Evolutionary conservation across 495 filamentous ascomycete species (phyloP).

Genomic region (Friedmanniomyces simplex): DNA sequence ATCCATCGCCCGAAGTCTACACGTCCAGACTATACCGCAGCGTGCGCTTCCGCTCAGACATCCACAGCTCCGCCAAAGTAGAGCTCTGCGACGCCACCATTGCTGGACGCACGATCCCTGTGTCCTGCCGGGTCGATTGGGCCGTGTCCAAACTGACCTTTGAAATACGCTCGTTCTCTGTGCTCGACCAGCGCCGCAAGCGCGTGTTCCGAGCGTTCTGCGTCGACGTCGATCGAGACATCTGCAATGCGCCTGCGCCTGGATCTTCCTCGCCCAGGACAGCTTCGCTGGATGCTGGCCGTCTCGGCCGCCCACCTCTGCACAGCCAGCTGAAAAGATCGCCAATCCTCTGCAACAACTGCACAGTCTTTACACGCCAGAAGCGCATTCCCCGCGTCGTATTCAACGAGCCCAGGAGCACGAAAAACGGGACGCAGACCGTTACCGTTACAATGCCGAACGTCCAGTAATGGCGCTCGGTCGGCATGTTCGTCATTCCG

Average conservation of each 20-base stretch:
- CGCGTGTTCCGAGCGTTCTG: slow-evolving; percentile 2
- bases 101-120: neutral
- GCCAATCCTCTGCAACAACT: slow-evolving; percentile 1
- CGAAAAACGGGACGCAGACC: slow-evolving; percentile 38
- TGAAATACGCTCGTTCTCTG: neutral
- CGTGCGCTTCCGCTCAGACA: neutral
- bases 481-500: slow-evolving; percentile 38
- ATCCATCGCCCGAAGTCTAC: neutral
- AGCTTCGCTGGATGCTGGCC: neutral
- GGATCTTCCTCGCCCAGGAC: neutral
- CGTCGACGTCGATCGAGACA: neutral
- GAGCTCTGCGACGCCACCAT: neutral
- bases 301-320: neutral
- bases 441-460: slow-evolving; percentile 33
- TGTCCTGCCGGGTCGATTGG: neutral
- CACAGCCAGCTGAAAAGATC: slow-evolving; percentile 1
- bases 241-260: neutral
- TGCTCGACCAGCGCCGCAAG: neutral
- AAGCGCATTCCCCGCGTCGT: slow-evolving; percentile 21
- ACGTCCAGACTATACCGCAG: neutral
- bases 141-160: neutral
- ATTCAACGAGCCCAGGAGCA: slow-evolving; percentile 37
- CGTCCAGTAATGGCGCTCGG: slow-evolving; percentile 23
- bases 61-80: slow-evolving; percentile 4
- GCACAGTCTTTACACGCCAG: slow-evolving; percentile 15